phyloP scores from a whole-genome alignment of 1,284 basidiomycete species.

The Mycena citricolor region DNA sequence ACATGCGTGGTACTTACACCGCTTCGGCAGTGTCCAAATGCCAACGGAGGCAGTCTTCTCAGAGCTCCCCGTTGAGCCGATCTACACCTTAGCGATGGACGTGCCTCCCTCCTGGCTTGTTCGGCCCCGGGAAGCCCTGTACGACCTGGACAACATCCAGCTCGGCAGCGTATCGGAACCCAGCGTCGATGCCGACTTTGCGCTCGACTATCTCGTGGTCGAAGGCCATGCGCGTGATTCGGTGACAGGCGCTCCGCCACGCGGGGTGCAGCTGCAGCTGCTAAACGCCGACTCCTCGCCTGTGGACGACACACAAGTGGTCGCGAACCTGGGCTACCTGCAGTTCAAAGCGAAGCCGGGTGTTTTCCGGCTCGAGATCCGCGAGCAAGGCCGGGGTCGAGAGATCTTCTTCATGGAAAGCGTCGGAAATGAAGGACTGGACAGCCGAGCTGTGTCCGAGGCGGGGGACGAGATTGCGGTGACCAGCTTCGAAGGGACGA shows the following conservation, averaged over 20 bases:
- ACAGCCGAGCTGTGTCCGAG: slow-evolving; percentile 66
- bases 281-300: slow-evolving; percentile 46
- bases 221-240: slow-evolving; percentile 91
- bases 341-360: slow-evolving; percentile 95
- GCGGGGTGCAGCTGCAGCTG: slow-evolving; percentile 85
- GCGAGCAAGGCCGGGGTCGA: slow-evolving; percentile 76
- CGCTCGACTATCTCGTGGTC: slow-evolving; percentile 88
- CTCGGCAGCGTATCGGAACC: slow-evolving; percentile 67
- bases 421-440: slow-evolving; percentile 82
- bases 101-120: slow-evolving; percentile 91
- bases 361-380: slow-evolving; percentile 80
- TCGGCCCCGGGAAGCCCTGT: slow-evolving; percentile 82
- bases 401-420: slow-evolving; percentile 85
- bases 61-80: slow-evolving; percentile 63
- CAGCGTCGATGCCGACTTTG: slow-evolving; percentile 80
- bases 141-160: slow-evolving; percentile 96
- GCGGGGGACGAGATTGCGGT: slow-evolving; percentile 74
- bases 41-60: slow-evolving; percentile 50
- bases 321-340: slow-evolving; percentile 94
- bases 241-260: slow-evolving; percentile 62
- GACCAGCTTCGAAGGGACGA: slow-evolving; percentile 85
- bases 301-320: slow-evolving; percentile 84
- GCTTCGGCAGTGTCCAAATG: slow-evolving; percentile 53
- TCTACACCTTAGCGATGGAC: slow-evolving; percentile 92
- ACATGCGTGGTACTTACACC: slow-evolving; percentile 4